Base-by-base conservation (phyloP, 768 basidiomycete species). In the Lyophyllum semitale region DNA sequence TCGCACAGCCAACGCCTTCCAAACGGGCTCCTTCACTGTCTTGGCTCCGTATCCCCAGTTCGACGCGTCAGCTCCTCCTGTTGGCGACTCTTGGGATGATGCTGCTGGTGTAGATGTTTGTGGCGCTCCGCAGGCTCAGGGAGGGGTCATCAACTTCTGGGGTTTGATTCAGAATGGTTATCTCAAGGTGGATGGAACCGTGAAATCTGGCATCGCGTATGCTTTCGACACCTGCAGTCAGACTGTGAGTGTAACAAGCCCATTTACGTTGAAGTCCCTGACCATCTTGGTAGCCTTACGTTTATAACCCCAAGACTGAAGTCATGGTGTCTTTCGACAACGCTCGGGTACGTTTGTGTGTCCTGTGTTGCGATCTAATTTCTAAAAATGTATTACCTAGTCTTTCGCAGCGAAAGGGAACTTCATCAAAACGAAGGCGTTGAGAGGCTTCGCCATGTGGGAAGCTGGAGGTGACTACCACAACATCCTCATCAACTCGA, bases 401-500 rank as follows among this genome's bases (percentile, higher is more conserved):
- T 76, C 76, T 2, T 76, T 78, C 54, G 64, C 71, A 18, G 77
- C 76, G 48, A 81, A 89, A 78, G 80, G 88, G 63, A 58, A 65
- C 7, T 89, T 81, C 69, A 85, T 90, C 63, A 74, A 76, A 54
- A 57, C 69, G 18, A 68, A 66, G 3, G 75, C 76, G 5, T 68
- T 91, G 29, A 75, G 72, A 58, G 89, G 89, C 4, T 90, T 90
- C 64, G 68, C 84, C 0, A 83, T 87, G 71, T 90, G 87, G 87
- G 84, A 90, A 60, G 81, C 84, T 53, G 87, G 83, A 26, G 86
- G 88, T 4, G 89, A 90, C 62, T 78, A 66, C 54, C 55, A 83
- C 17, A 70, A 77, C 42, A 77, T 77, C 57, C 68, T 83, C 38
- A 56, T 82, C 11, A 63, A 78, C 50, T 74, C 78, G 5, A 78